phyloP scores from a whole-genome alignment of 2,329 filamentous ascomycete species.

The Ascochyta rabiei region DNA sequence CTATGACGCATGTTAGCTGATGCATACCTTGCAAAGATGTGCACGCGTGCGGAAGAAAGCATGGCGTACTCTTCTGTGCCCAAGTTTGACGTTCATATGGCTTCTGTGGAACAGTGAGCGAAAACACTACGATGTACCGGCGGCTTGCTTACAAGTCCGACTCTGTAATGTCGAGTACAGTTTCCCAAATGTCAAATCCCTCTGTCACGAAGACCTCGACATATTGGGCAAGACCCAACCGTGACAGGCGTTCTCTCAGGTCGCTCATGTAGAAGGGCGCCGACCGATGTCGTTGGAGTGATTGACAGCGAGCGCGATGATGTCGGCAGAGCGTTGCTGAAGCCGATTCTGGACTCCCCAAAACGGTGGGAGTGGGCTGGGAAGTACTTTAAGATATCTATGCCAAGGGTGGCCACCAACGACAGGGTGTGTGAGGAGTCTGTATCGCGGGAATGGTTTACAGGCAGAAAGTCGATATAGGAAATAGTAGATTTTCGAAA shows the following conservation, averaged over 20 bases:
- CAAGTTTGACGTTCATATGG: slow-evolving; percentile 76
- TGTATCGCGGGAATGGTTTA: slow-evolving; percentile 31
- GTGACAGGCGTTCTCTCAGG: slow-evolving; percentile 70
- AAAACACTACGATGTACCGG: background rate
- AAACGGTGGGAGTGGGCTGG: slow-evolving; percentile 66
- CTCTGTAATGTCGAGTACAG: slow-evolving; percentile 81
- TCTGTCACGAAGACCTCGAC: slow-evolving; percentile 74
- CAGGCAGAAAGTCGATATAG: slow-evolving; percentile 35
- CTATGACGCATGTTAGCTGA: slow-evolving; percentile 49
- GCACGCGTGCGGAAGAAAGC: background rate
- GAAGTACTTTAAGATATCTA: slow-evolving; percentile 57
- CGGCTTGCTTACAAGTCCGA: slow-evolving; percentile 70
- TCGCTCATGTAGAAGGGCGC: slow-evolving; percentile 62
- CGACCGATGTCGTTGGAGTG: slow-evolving; percentile 1
- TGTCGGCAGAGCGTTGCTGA: slow-evolving; percentile 35
- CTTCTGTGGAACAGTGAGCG: slow-evolving; percentile 58
- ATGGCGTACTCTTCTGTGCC: slow-evolving; percentile 76
- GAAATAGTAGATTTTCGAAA: slow-evolving; percentile 32
- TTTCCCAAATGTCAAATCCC: slow-evolving; percentile 86
- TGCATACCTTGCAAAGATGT: background rate
- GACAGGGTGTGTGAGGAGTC: slow-evolving; percentile 8
- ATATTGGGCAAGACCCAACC: slow-evolving; percentile 81
- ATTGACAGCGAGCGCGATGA: slow-evolving; percentile 13
- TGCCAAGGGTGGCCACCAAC: slow-evolving; percentile 11
- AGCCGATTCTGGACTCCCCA: slow-evolving; percentile 72